Evolutionary conservation across 2,329 filamentous ascomycete species (phyloP), one percentile per base, ranked within the genome.

Genomic region (Fusarium avenaceum): DNA sequence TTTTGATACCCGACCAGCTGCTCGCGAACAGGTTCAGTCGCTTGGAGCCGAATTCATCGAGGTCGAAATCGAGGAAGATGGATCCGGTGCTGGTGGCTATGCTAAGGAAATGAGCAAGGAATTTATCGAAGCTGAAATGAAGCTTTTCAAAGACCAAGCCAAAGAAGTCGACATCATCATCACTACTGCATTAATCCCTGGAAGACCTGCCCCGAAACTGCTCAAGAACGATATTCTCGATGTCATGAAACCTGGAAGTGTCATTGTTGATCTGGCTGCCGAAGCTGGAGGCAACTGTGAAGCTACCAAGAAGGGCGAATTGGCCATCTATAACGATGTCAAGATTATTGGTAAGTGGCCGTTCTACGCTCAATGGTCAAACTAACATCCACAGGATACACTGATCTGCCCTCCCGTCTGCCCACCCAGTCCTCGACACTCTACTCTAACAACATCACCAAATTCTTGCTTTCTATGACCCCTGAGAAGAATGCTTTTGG

Each of bases 41-140:
- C 86, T 97, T 1, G 94, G 94, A 26, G 94, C 93, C 19, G 94
- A 97, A 75, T 97, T 96, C 73, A 87, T 97, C 70, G 92, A 97
- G 78, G 93, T 97, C 22, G 90, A 93, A 15, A 84, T 97, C 22
- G 78, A 95, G 70, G 94, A 97, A 79, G 93, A 96, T 63, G 94
- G 94, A 3, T 89, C 91, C 14, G 93, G 93, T 4, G 89, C 91
- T 10, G 93, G 94, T 28, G 94, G 94, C 17, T 97, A 97, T 74
- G 93, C 92, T 53, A 97, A 97, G 75, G 92, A 94, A 75, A 97
- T 97, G 93, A 96, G 92, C 55, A 94, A 95, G 74, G 93, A 95
- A 70, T 97, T 97, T 74, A 93, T 96, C 76, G 92, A 93, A 63
- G 93, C 93, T 7, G 93, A 97, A 78, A 96, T 96, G 93, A 94